Evolutionary conservation across 2,329 filamentous ascomycete genomes (phyloP).

Genomic region (Dactylellina cionopaga): DNA sequence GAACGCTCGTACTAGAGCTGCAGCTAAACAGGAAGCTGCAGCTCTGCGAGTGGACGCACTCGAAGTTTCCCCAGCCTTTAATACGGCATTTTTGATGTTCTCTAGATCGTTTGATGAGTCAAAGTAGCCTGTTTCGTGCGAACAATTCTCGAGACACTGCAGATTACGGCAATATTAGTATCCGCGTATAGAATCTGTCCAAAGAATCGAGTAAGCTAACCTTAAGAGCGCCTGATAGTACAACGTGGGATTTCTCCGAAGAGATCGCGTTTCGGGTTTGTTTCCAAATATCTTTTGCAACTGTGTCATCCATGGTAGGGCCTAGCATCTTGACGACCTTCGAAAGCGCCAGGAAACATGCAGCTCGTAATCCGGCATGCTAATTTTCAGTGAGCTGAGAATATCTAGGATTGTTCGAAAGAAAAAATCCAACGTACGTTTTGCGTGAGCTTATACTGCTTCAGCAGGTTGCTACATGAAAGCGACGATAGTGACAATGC

Average conservation of each 20-base stretch:
- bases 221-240: constrained; percentile 68
- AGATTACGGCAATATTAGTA: constrained; percentile 67
- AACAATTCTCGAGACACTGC: constrained; percentile 78
- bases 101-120: constrained; percentile 91
- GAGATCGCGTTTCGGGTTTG: constrained; percentile 79
- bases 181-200: too few species aligned
- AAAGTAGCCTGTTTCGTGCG: constrained; percentile 80
- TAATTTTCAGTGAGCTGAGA: constrained; percentile 35
- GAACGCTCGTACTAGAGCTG: constrained; percentile 83
- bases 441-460: constrained; percentile 80
- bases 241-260: constrained; percentile 82
- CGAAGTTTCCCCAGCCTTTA: constrained; percentile 85
- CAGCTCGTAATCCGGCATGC: constrained; percentile 83
- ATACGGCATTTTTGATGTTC: constrained; percentile 80
- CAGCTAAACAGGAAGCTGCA: constrained; percentile 83
- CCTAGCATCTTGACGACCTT: constrained; percentile 81
- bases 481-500: constrained; percentile 73
- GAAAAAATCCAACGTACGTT: constrained; percentile 62
- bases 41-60: constrained; percentile 81
- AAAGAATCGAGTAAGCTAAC: constrained; percentile 25
- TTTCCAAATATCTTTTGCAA: constrained; percentile 94
- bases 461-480: constrained; percentile 76
- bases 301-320: constrained; percentile 80
- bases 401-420: background rate
- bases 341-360: constrained; percentile 77